Evolutionary conservation across 2,329 filamentous ascomycete species (phyloP), one percentile per base, ranked within the genome.

Genomic region (Calonectria leucothoes): DNA sequence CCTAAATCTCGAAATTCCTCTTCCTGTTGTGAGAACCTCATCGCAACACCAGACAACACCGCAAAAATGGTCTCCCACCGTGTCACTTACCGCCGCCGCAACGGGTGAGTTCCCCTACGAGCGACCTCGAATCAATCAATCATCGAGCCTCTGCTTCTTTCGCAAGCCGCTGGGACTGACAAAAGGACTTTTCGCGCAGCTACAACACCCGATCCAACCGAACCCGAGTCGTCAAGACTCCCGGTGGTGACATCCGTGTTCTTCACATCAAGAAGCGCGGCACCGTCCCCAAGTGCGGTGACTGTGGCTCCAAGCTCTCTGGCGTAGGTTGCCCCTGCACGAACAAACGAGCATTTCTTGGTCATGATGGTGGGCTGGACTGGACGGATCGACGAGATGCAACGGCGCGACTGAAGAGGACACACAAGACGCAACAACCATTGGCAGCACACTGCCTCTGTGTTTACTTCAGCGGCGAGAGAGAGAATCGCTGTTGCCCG

Each of bases 241-340:
- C 97, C 82, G 97, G 97, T 88, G 97, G 97, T 87, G 92, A 96
- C 87, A 93, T 98, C 85, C 93, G 97, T 87, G 93, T 98, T 86
- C 94, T 98, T 83, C 96, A 99, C 94, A 96, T 98, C 91, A 98
- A 98, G 94, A 99, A 99, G 95, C 94, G 93, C 88, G 97, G 96
- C 83, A 98, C 95, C 87, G 94, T 96, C 80, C 97, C 97, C 86
- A 99, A 99, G 92, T 99, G 97, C 87, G 95, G 97, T 92, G 97
- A 99, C 92, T 99, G 97, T 86, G 97, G 97, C 86, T 93, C 92
- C 90, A 98, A 98, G 91, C 94, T 99, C 85, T 93, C 95, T 86
- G 97, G 97, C 88, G 96, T 99, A 95, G 94, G 95, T 97, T 78
- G 71, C 74, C 59, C 59, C 70, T 73, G 68, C 73, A 75, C 71